Evolutionary conservation across 163 green algal species (phyloP).

Genomic region (Smithsoniella earleae): DNA sequence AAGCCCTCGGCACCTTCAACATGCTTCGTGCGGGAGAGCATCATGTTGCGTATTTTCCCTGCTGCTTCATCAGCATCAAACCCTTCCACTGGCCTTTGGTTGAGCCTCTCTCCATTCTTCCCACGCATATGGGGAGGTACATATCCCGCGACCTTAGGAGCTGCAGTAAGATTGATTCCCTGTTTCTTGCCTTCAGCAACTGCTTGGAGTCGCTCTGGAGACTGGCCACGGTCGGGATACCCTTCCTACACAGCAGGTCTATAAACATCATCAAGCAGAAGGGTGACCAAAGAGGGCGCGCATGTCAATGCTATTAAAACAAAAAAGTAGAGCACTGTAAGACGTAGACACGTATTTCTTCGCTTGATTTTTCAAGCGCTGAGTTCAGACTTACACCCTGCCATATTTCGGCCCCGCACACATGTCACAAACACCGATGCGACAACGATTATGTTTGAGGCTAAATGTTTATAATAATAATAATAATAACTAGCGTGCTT

Average conservation of each 20-base stretch:
- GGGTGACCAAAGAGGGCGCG: too few relatives aligned
- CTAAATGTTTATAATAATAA: too few relatives aligned
- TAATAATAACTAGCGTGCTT: too few relatives aligned
- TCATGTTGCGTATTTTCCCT: background rate
- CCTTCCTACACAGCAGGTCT: slow-evolving; percentile 6
- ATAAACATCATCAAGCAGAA: too few relatives aligned
- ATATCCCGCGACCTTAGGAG: background rate
- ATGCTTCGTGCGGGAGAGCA: background rate
- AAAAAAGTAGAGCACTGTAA: too few relatives aligned
- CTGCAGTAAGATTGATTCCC: slow-evolving; percentile 32
- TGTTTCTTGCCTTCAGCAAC: slow-evolving; percentile 45
- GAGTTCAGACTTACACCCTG: too few relatives aligned
- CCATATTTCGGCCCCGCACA: too few relatives aligned
- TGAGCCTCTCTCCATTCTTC: background rate
- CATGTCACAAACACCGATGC: too few relatives aligned
- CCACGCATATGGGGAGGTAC: slow-evolving; percentile 3
- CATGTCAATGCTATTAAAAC: too few relatives aligned
- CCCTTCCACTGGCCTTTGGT: background rate
- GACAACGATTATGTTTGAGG: too few relatives aligned
- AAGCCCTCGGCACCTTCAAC: slow-evolving; percentile 5
- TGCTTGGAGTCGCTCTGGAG: slow-evolving; percentile 34
- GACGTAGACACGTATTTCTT: too few relatives aligned
- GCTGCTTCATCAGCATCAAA: slow-evolving; percentile 28
- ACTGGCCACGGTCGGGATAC: slow-evolving; percentile 23
- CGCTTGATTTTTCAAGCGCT: too few relatives aligned